phyloP scores from a whole-genome alignment of 1,284 basidiomycete species.

The Trichosporon sp. region DNA sequence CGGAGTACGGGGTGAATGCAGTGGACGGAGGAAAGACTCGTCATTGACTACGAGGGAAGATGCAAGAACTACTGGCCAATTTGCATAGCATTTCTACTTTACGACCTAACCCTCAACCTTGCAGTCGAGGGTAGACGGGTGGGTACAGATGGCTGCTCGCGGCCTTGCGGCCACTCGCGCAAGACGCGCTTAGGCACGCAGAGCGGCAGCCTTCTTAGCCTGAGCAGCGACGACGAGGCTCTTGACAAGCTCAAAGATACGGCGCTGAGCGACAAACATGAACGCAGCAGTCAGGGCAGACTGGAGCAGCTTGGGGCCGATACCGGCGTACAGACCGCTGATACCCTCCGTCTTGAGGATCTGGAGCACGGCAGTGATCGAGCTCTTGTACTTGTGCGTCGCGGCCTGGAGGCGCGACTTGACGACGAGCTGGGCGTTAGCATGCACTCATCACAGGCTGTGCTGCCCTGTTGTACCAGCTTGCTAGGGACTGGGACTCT shows the following conservation, averaged over 20 bases:
- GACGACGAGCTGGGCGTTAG: slow-evolving; percentile 41
- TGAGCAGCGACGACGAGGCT: slow-evolving; percentile 27
- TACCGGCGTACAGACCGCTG: slow-evolving; percentile 70
- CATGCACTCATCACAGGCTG: too few species aligned
- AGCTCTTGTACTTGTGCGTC: slow-evolving; percentile 49
- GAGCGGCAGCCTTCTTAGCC: slow-evolving; percentile 12
- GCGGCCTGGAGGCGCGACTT: slow-evolving; percentile 49
- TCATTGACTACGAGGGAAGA: neutral
- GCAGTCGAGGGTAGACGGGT: neutral
- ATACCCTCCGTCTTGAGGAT: slow-evolving; percentile 73
- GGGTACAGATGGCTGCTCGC: too few species aligned
- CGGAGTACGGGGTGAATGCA: too few species aligned
- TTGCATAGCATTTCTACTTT: neutral
- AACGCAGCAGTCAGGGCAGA: slow-evolving; percentile 86
- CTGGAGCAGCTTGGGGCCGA: slow-evolving; percentile 77
- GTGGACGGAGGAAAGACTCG: neutral
- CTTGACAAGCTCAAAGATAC: slow-evolving; percentile 52
- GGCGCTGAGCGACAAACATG: slow-evolving; percentile 74
- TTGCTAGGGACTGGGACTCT: too few species aligned
- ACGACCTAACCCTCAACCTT: neutral
- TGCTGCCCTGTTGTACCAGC: too few species aligned
- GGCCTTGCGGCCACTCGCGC: too few species aligned
- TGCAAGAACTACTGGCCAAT: neutral
- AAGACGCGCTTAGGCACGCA: neutral
- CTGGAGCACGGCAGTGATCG: slow-evolving; percentile 39